Evolutionary conservation across 371 early-diverging fungal species (phyloP), one percentile per base, ranked within the genome.

Genomic region (Sporodiniella umbellata): DNA sequence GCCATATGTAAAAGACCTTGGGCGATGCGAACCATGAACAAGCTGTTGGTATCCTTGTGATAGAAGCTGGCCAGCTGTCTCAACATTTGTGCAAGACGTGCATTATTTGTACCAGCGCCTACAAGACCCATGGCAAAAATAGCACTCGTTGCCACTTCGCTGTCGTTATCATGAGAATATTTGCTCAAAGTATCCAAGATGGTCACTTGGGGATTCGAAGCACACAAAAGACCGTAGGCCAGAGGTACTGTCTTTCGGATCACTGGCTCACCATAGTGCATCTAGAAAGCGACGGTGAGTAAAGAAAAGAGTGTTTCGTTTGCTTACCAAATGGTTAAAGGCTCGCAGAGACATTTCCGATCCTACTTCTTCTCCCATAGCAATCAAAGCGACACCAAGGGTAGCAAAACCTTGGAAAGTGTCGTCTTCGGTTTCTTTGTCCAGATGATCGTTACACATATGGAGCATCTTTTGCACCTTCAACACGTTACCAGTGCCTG

Each of bases 61-160:
- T 98, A 95, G 78, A 93, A 98, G n/a, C 90, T 83, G 17, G 96
- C 97, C 24, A 99, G 80, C 62, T 96, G 94, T 49, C 99, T 83
- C 50, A 99, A 72, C 86, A 99, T 95, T 72, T 98, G 95, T 25
- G 95, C 95, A 33, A 99, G 79, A 33, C 98, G 87, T 3, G 99
- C 96, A 70, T 99, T 99, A 79, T 99, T 99, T n/a, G 99, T 99
- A 46, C 99, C 99, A 3, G 98, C 99, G 30, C 99, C 99, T 15
- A 99, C 93, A 45, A 99, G 67, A 44, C 99, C 99, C 91, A 99
- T 93, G 24, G 98, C 96, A 73, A 99, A 92, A 39, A 99, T 91
- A 21, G 99, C 94, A 62, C 93, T 95, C 44, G 91, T 67, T 19
- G 99, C 94, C 17, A 98, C 97, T 30, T 95, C 91, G 24, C 78